phyloP scores from a whole-genome alignment of 1,284 basidiomycete genomes.

The Chondrostereum purpureum region DNA sequence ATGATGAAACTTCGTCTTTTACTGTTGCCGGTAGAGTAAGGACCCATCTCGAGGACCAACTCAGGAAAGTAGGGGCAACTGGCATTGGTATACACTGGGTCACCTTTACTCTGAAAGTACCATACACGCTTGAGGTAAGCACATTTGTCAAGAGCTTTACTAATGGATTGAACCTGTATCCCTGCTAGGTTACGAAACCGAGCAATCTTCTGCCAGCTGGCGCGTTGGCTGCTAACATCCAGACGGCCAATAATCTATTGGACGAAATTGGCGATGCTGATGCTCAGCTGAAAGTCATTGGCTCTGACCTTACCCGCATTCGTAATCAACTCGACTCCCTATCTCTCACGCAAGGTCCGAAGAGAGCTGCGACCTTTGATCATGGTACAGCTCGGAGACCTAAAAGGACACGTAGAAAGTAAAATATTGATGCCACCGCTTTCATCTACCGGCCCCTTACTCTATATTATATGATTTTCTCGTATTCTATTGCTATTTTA shows the following conservation, averaged over 20 bases:
- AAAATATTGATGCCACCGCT: too few relatives aligned
- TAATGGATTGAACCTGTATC: too few relatives aligned
- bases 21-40: not conserved
- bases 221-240: not conserved
- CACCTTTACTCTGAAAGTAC: not conserved
- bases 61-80: not conserved
- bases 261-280: not conserved
- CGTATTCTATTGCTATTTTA: too few relatives aligned
- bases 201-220: not conserved
- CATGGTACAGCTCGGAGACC: too few relatives aligned
- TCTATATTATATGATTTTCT: too few relatives aligned
- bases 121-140: not conserved
- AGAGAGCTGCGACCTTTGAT: too few relatives aligned
- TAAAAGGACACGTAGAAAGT: too few relatives aligned
- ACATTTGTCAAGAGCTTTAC: not conserved
- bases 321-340: too few relatives aligned
- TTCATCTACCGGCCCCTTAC: too few relatives aligned
- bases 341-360: too few relatives aligned
- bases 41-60: not conserved
- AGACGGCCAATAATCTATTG: not conserved
- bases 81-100: not conserved
- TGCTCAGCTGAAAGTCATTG: not conserved
- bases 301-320: not conserved
- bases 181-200: not conserved
- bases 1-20: not conserved